Conservation (phyloP, 106 monocot genomes). For the Dioscorea zingiberensis region DNA sequence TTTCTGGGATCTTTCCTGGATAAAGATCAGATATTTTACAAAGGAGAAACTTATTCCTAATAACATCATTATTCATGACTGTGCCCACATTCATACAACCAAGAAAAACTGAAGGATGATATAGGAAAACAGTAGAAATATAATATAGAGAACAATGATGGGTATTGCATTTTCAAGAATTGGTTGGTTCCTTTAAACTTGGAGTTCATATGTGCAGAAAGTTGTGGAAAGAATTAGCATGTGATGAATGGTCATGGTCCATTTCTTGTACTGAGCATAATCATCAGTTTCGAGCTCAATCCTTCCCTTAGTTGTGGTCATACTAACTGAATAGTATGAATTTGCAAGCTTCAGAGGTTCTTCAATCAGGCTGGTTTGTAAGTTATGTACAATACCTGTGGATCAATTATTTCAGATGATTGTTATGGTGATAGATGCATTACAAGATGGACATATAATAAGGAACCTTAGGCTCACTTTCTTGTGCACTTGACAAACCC, state of each 20-base stretch:
- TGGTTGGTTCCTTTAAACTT: neutral
- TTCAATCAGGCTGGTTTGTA: slow-evolving; percentile 16
- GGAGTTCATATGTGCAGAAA: slow-evolving; percentile 13
- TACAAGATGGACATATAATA: neutral
- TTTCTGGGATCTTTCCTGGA: too few species aligned
- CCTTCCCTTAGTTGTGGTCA: slow-evolving; percentile 51
- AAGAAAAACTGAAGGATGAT: too few species aligned
- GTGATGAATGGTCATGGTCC: slow-evolving; percentile 52
- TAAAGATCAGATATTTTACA: too few species aligned
- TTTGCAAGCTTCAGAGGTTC: slow-evolving; percentile 17
- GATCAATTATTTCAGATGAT: neutral
- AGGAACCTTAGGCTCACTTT: slow-evolving; percentile 31
- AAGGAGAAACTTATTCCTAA: too few species aligned
- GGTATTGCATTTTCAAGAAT: too few species aligned
- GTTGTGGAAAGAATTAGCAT: slow-evolving; percentile 59
- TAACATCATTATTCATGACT: too few species aligned
- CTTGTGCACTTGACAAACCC: slow-evolving; percentile 35
- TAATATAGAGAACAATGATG: too few species aligned
- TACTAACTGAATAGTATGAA: slow-evolving; percentile 23
- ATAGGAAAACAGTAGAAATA: too few species aligned
- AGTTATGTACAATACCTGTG: slow-evolving; percentile 45
- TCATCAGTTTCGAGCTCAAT: slow-evolving; percentile 40
- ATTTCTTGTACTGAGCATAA: slow-evolving; percentile 39
- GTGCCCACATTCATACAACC: too few species aligned
- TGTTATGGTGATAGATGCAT: neutral